Evolutionary conservation across 257 asterid species (phyloP).

Genomic region (Schizonepeta tenuifolia): DNA sequence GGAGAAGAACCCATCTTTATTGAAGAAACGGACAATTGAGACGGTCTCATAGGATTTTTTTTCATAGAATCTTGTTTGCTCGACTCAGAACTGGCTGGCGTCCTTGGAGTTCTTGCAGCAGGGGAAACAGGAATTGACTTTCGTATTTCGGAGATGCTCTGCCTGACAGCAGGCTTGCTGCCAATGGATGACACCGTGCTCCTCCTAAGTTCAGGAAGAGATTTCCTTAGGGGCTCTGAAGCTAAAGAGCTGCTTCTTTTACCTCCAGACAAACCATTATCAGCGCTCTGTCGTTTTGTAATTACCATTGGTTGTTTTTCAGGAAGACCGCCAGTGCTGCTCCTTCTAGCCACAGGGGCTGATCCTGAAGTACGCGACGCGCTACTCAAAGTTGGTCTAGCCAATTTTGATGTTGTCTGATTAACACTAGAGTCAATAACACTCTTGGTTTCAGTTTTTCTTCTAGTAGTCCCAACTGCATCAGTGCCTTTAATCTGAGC

Average conservation of each 20-base stretch:
- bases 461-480: conserved; percentile 40
- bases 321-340: conserved; percentile 81
- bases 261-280: conserved; percentile 41
- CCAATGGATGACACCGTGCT: conserved; percentile 56
- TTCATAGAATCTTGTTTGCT: conserved; percentile 57
- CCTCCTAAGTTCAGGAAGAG: conserved; percentile 74
- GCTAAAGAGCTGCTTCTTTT: conserved; percentile 54
- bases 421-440: conserved; percentile 39
- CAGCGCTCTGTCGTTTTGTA: conserved; percentile 49
- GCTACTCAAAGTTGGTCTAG: conserved; percentile 72
- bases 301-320: conserved; percentile 61
- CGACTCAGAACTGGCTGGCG: conserved; percentile 63
- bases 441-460: conserved; percentile 48
- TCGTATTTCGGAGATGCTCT: conserved; percentile 54
- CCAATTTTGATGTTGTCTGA: conserved; percentile 51
- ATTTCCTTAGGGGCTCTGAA: conserved; percentile 69
- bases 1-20: conserved; percentile 62
- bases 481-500: conserved; percentile 37
- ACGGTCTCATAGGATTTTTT: conserved; percentile 51
- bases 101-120: conserved; percentile 63
- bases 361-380: conserved; percentile 61
- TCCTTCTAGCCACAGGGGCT: conserved; percentile 67
- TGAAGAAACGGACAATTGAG: conserved; percentile 61
- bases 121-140: conserved; percentile 70
- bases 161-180: conserved; percentile 50